These are phyloP conservation scores for Hypocrella siamensis DNA, from an alignment of 2,329 filamentous ascomycete genomes.

Conservation along the genomic window DNA sequence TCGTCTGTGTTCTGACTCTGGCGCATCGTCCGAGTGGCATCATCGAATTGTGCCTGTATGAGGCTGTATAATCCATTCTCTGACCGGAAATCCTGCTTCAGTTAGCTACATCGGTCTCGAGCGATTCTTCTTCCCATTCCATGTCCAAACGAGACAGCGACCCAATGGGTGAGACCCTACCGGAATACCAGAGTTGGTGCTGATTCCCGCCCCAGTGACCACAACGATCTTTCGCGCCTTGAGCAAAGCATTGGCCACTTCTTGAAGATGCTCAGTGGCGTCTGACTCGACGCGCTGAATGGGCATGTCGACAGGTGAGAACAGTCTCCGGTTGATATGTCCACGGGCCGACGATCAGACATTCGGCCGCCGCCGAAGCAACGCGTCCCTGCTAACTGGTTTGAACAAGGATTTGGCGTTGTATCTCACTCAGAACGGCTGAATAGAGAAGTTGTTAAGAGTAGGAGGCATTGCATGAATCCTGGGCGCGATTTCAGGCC, in stretches of 20 bases:
- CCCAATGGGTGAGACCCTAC: too few species aligned
- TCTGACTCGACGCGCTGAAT: conserved; percentile 37
- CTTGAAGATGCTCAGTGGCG: conserved; percentile 39
- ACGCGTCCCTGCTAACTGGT: too few species aligned
- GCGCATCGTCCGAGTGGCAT: conserved; percentile 23
- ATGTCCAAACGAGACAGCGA: not conserved
- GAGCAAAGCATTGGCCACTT: conserved; percentile 47
- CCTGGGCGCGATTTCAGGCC: too few species aligned
- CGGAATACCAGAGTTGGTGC: conserved; percentile 61
- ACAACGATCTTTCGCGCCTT: conserved; percentile 56
- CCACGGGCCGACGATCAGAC: too few species aligned
- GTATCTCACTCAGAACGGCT: too few species aligned
- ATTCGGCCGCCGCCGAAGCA: too few species aligned
- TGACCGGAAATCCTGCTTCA: conserved; percentile 49
- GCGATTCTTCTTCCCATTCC: not conserved
- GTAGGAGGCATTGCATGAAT: too few species aligned
- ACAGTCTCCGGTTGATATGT: too few species aligned
- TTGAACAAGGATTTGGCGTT: too few species aligned
- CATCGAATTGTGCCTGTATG: conserved; percentile 52
- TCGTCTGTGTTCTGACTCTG: conserved; percentile 11
- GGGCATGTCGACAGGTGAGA: too few species aligned
- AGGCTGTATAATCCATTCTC: conserved; percentile 58
- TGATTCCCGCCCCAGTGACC: conserved; percentile 58
- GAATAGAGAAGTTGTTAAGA: too few species aligned
- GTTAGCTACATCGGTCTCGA: conserved; percentile 5